Conservation (phyloP, 2,329 filamentous ascomycete species). For the Colletotrichum somersetense region DNA sequence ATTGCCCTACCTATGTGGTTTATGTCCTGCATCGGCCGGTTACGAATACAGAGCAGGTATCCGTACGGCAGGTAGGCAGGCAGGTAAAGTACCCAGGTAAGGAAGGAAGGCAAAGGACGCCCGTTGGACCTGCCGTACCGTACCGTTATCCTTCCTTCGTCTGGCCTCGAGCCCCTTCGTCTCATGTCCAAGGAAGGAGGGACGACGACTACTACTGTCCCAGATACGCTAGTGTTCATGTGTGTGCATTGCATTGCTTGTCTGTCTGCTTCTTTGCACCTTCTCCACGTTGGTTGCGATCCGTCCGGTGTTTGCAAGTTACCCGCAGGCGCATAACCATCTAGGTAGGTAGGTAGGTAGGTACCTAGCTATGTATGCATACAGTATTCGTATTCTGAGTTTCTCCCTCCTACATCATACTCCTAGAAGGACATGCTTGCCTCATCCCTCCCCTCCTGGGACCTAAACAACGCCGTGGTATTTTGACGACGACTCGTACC, state of each 20-base stretch:
- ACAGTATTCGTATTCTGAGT: neutral
- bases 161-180: slow-evolving; percentile 22
- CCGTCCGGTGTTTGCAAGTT: too few relatives aligned
- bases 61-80: too few relatives aligned
- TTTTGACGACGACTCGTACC: neutral
- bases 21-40: slow-evolving; percentile 5
- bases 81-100: too few relatives aligned
- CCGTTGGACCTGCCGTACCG: slow-evolving; percentile 7
- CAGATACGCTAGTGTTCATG: neutral
- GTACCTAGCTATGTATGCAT: too few relatives aligned
- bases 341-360: too few relatives aligned
- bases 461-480: neutral
- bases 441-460: neutral
- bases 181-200: slow-evolving; percentile 18
- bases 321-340: too few relatives aligned
- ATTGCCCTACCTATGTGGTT: too few relatives aligned
- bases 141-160: neutral
- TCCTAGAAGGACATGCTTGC: neutral
- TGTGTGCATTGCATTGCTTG: too few relatives aligned
- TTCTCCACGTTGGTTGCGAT: too few relatives aligned
- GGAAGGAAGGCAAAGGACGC: too few relatives aligned
- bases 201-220: neutral
- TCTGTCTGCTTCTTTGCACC: too few relatives aligned
- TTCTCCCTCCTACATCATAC: neutral
- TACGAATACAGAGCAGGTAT: neutral